Evolutionary conservation across 495 filamentous ascomycete genomes (phyloP).

Genomic region (Penicillium arizonense): DNA sequence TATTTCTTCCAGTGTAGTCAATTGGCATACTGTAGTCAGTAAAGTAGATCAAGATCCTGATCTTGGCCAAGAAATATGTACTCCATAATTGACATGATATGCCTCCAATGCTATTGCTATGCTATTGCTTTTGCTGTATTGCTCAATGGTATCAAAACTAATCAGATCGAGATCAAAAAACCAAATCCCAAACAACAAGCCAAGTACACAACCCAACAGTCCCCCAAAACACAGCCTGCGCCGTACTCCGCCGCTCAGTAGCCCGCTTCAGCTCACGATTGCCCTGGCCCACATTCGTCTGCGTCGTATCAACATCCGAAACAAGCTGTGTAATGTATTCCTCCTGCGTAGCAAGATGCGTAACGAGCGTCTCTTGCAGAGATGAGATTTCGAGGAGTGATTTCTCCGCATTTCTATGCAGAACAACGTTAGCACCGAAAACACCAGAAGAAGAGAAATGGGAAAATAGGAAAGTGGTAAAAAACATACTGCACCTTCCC

Average conservation of each 20-base stretch:
- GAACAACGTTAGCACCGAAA: neutral
- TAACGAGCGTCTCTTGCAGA: constrained; percentile 82
- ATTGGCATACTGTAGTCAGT: no score
- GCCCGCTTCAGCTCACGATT: constrained; percentile 92
- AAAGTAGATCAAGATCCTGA: no score
- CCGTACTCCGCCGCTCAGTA: constrained; percentile 74
- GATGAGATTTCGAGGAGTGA: constrained; percentile 91
- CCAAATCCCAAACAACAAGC: constrained; percentile 89
- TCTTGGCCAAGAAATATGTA: no score
- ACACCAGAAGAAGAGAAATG: neutral
- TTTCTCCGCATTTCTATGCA: constrained; percentile 75
- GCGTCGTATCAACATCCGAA: constrained; percentile 74
- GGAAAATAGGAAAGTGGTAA: neutral
- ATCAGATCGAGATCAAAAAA: constrained; percentile 58
- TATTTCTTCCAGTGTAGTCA: no score
- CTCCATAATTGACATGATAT: no score
- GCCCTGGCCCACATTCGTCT: constrained; percentile 82
- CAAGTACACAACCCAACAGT: constrained; percentile 77
- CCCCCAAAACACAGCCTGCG: constrained; percentile 84
- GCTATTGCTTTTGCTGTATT: no score
- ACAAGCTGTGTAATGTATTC: constrained; percentile 86
- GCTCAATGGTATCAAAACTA: neutral
- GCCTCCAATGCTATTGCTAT: no score
- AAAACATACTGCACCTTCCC: constrained; percentile 82
- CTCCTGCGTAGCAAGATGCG: constrained; percentile 79